Conservation (phyloP, 306 rosid genomes). For the Styphnolobium japonicum region DNA sequence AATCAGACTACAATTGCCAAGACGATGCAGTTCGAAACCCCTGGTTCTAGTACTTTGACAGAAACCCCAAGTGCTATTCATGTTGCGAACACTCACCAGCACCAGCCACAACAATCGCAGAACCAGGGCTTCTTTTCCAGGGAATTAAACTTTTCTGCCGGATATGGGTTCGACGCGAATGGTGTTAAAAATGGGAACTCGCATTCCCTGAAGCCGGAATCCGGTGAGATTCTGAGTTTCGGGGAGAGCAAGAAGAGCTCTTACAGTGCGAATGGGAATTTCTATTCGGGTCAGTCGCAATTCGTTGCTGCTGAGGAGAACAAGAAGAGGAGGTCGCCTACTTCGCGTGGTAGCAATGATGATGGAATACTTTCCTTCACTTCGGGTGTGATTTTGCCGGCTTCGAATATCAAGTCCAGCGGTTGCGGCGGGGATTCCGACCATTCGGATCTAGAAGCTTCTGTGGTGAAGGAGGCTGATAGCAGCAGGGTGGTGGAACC, state of each 20-base stretch:
- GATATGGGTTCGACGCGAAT: conserved; percentile 44
- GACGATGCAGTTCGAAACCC: conserved; percentile 54
- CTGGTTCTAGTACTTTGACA: conserved; percentile 55
- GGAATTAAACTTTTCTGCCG: conserved; percentile 72
- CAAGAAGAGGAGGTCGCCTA: conserved; percentile 58
- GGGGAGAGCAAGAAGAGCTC: conserved; percentile 68
- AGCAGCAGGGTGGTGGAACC: conserved; percentile 59
- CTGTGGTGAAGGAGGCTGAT: conserved; percentile 61
- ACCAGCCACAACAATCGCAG: conserved; percentile 37
- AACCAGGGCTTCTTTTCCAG: conserved; percentile 57
- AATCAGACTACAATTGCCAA: conserved; percentile 31
- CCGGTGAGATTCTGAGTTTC: conserved; percentile 80
- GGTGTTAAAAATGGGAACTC: conserved; percentile 46
- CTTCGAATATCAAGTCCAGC: conserved; percentile 36
- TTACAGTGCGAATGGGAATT: conserved; percentile 30
- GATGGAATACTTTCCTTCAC: conserved; percentile 79
- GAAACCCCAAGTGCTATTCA: conserved; percentile 63
- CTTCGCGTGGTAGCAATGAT: conserved; percentile 61
- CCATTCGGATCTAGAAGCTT: conserved; percentile 77
- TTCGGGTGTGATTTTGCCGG: conserved; percentile 58
- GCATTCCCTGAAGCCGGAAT: conserved; percentile 69
- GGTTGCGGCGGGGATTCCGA: conserved; percentile 37
- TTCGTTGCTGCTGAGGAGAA: conserved; percentile 42
- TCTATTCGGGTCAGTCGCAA: conserved; percentile 55
- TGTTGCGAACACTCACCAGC: conserved; percentile 14